phyloP scores from a whole-genome alignment of 2,329 filamentous ascomycete genomes.

The Myriosclerotinia curreyana region DNA sequence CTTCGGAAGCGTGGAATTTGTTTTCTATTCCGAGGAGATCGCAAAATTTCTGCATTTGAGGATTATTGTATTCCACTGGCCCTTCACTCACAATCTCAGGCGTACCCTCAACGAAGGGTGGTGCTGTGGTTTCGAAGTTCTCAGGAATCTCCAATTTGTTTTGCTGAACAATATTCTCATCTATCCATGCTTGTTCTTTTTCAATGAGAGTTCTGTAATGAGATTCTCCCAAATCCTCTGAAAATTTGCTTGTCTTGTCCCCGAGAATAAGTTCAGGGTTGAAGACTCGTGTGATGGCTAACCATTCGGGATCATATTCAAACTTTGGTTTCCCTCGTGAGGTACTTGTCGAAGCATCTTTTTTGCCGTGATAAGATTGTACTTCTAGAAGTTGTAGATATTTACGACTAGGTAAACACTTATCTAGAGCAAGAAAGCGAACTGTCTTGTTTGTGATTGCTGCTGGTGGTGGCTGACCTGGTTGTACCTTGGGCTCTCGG shows the following conservation, averaged over 20 bases:
- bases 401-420: constrained; percentile 74
- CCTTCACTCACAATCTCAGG: constrained; percentile 59
- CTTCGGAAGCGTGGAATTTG: constrained; percentile 66
- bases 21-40: constrained; percentile 73
- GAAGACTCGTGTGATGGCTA: constrained; percentile 86
- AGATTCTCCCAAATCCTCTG: constrained; percentile 64
- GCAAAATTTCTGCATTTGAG: constrained; percentile 82
- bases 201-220: constrained; percentile 67
- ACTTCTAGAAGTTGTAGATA: constrained; percentile 79
- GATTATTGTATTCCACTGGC: constrained; percentile 80
- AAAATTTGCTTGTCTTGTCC: constrained; percentile 50
- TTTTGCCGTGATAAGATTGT: constrained; percentile 42
- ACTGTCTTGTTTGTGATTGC: constrained; percentile 76
- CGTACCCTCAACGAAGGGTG: constrained; percentile 58
- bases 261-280: constrained; percentile 63
- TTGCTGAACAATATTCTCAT: constrained; percentile 65
- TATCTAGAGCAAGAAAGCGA: constrained; percentile 86
- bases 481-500: constrained; percentile 34
- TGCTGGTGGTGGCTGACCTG: constrained; percentile 63
- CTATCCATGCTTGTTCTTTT: constrained; percentile 72
- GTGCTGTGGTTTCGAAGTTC: constrained; percentile 76
- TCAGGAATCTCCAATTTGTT: constrained; percentile 67
- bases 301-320: constrained; percentile 87
- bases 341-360: constrained; percentile 26
- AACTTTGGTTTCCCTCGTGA: constrained; percentile 32